Evolutionary conservation across 1,284 basidiomycete species (phyloP), one percentile per base, ranked within the genome.

Genomic region (Ustilago tritici): DNA sequence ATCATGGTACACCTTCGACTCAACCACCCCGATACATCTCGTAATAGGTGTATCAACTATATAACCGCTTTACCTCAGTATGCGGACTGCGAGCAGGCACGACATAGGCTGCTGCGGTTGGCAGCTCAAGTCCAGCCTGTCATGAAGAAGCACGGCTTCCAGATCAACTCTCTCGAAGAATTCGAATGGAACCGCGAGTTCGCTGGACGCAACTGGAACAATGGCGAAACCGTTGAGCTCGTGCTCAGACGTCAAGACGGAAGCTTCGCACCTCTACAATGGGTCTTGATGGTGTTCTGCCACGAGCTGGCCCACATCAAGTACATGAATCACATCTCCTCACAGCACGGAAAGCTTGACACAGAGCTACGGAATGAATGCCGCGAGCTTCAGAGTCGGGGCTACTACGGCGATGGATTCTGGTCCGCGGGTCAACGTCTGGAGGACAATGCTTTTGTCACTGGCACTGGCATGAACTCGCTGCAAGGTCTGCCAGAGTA

Each of bases 301-400:
- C 81, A 82, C 46, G 81, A 82, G 61, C 59, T 82, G 28, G 81
- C 81, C 12, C 81, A 82, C 43, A 79, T 77, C 59, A 76, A 71
- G 61, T 74, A 79, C 53, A 82, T 82, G 81, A 81, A 82, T 32
- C 79, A 82, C 58, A 74, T 82, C 5, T 70, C 79, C 0, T 72
- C 74, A n/a, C 73, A 75, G 38, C 80, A 82, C 34, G 79, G 77
- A 23, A 77, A 76, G 53, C 64, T 81, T 3, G 81, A 78, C 35
- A 50, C 63, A n/a, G 69, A 77, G 34, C 64, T 82, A 15, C 58
- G 67, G 19, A 41, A 75, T 28, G 69, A 79, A 46, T 76, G 72
- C 32, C 54, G 67, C 15, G 53, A 77, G 2, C 59, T 81, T 15
- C 81, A 81, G 47, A 32, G 55, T n/a, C 62, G 72, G 54, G 81